Conservation (phyloP, 441 rosid species). For the Bruguiera hainesii region DNA sequence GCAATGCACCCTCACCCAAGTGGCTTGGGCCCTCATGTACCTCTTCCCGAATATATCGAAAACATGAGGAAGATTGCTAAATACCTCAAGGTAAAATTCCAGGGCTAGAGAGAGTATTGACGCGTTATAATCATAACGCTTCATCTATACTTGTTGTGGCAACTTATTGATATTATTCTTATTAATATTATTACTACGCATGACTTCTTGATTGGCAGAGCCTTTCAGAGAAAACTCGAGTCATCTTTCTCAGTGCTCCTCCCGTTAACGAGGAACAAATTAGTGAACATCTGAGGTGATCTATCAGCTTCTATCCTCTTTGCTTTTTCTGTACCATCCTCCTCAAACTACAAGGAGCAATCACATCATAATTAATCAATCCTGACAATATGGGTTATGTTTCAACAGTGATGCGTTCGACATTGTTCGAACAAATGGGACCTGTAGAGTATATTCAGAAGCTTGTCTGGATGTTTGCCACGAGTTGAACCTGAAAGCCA, state of each 20-base stretch:
- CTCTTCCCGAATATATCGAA: conserved; percentile 52
- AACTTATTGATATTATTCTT: not conserved
- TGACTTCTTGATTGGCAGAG: conserved; percentile 37
- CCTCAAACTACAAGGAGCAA: not conserved
- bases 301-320: not conserved
- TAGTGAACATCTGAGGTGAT: not conserved
- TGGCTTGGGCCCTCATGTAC: conserved; percentile 75
- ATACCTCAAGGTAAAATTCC: conserved; percentile 52
- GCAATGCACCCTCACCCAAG: conserved; percentile 52
- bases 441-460: conserved; percentile 55
- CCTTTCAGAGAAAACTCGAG: conserved; percentile 59
- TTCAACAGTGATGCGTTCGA: conserved; percentile 6
- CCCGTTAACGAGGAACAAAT: conserved; percentile 62
- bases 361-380: not conserved
- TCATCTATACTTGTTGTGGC: too few species aligned
- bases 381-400: not conserved
- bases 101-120: too few species aligned
- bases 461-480: conserved; percentile 59
- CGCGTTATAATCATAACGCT: too few species aligned
- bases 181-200: not conserved
- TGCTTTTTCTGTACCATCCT: not conserved
- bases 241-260: conserved; percentile 66
- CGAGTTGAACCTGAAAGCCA: conserved; percentile 46
- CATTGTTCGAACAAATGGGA: conserved; percentile 46
- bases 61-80: conserved; percentile 73